These are phyloP conservation scores for Lactarius sanguifluus DNA, from an alignment of 768 basidiomycete species.

Conservation along the genomic window DNA sequence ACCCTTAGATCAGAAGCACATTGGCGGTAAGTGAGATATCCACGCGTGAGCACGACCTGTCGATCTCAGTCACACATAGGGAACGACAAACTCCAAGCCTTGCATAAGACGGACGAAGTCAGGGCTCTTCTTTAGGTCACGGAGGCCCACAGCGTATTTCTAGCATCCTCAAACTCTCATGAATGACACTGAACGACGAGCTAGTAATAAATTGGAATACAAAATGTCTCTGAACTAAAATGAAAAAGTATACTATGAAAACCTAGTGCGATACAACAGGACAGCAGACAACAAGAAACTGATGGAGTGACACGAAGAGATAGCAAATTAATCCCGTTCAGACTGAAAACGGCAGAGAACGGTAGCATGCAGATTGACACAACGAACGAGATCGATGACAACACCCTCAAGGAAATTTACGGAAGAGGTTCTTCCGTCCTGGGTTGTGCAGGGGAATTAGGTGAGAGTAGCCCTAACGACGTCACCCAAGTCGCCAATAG, in stretches of 20 bases:
- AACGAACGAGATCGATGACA: not conserved
- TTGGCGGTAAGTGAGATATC: conserved; percentile 48
- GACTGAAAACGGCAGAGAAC: not conserved
- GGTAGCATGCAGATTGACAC: not conserved
- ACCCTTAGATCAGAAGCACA: conserved; percentile 47
- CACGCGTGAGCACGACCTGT: not conserved
- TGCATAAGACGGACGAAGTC: conserved; percentile 21
- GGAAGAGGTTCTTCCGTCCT: not conserved
- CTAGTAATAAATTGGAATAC: not conserved
- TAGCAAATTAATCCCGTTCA: not conserved
- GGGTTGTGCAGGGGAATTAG: conserved; percentile 3
- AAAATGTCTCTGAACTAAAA: not conserved
- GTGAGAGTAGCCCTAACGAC: not conserved
- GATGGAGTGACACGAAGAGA: not conserved
- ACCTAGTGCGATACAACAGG: not conserved
- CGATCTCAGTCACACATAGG: conserved; percentile 9
- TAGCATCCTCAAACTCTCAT: not conserved
- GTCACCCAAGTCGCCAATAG: not conserved
- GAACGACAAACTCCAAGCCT: conserved; percentile 26
- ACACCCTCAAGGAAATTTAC: not conserved
- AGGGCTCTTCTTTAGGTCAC: conserved; percentile 20
- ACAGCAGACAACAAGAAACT: not conserved
- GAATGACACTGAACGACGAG: not conserved
- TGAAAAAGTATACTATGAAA: not conserved
- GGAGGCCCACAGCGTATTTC: not conserved